phyloP scores from a whole-genome alignment of 352 stramenopile species.

The Pythium sukuiense region DNA sequence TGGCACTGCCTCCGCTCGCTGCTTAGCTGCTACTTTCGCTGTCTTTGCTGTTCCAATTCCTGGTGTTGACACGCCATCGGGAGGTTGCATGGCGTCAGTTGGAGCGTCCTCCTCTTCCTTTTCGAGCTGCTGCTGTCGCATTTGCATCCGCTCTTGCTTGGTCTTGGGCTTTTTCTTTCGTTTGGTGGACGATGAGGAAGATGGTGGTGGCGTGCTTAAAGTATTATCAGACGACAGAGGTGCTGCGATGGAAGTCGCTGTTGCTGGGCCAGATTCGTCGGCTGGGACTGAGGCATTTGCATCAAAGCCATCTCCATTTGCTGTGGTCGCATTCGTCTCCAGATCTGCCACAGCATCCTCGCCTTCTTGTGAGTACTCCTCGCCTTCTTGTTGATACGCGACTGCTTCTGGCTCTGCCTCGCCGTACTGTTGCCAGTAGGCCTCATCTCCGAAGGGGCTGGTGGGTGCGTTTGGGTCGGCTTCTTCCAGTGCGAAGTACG shows the following conservation, averaged over 20 bases:
- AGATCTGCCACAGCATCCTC: not conserved
- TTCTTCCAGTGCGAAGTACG: slow-evolving; percentile 26
- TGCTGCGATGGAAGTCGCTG: not conserved
- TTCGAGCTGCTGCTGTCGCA: slow-evolving; percentile 56
- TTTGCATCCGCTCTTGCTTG: slow-evolving; percentile 52
- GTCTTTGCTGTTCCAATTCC: not conserved
- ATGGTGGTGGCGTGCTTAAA: not conserved
- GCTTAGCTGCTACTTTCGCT: not conserved
- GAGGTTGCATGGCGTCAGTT: not conserved
- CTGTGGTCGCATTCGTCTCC: not conserved
- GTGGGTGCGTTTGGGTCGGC: slow-evolving; percentile 4
- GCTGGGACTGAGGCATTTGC: not conserved
- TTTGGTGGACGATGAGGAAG: slow-evolving; percentile 3
- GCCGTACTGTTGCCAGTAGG: slow-evolving; percentile 47
- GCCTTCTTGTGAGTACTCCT: not conserved
- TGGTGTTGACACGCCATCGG: not conserved
- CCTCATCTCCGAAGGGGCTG: slow-evolving; percentile 45
- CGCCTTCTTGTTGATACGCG: not conserved
- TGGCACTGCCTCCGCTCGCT: not conserved
- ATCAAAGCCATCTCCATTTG: not conserved
- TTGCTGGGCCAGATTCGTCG: not conserved
- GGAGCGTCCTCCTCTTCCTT: slow-evolving; percentile 30
- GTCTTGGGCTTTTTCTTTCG: slow-evolving; percentile 36
- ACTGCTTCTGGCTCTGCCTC: not conserved
- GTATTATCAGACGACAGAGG: not conserved